Evolutionary conservation across 164 flowering plant genomes (phyloP).

Genomic region (grape (Vitis vinifera)): DNA sequence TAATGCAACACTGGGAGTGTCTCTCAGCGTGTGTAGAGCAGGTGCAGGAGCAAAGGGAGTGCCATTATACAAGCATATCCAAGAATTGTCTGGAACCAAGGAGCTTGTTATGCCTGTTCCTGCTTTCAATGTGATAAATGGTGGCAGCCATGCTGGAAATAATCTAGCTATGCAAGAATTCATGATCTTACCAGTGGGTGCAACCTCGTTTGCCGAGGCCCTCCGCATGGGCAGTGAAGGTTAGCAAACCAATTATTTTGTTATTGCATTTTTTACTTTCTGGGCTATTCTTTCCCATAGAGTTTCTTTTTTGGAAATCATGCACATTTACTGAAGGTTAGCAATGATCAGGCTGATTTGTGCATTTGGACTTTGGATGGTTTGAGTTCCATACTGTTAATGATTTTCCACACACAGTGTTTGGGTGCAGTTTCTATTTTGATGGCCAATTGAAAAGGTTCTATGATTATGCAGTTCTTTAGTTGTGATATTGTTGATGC

Average conservation of each 20-base stretch:
- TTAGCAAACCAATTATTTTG: constrained; percentile 20
- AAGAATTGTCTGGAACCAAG: constrained; percentile 81
- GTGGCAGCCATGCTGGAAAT: constrained; percentile 98
- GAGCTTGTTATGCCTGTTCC: constrained; percentile 99
- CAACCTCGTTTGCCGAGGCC: constrained; percentile 89
- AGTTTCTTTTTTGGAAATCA: not conserved
- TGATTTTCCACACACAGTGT: not conserved
- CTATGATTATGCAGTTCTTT: not conserved
- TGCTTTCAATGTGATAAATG: constrained; percentile 96
- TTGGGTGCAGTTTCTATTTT: not conserved
- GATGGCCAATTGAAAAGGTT: too few species aligned
- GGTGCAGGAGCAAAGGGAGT: constrained; percentile 95
- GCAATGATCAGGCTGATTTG: too few species aligned
- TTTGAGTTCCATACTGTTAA: too few species aligned
- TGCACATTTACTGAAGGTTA: not conserved
- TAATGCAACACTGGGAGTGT: constrained; percentile 91
- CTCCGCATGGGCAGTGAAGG: constrained; percentile 98
- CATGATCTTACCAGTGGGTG: constrained; percentile 96
- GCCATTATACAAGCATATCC: constrained; percentile 90
- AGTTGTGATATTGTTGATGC: not conserved
- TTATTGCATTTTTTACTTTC: not conserved
- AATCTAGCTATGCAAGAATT: constrained; percentile 98
- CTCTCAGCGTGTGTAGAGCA: constrained; percentile 90
- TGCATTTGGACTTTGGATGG: too few species aligned
- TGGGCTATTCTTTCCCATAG: not conserved